Base-by-base conservation (phyloP, 176 grass and related monocot species). In the Lolium multiflorum region DNA sequence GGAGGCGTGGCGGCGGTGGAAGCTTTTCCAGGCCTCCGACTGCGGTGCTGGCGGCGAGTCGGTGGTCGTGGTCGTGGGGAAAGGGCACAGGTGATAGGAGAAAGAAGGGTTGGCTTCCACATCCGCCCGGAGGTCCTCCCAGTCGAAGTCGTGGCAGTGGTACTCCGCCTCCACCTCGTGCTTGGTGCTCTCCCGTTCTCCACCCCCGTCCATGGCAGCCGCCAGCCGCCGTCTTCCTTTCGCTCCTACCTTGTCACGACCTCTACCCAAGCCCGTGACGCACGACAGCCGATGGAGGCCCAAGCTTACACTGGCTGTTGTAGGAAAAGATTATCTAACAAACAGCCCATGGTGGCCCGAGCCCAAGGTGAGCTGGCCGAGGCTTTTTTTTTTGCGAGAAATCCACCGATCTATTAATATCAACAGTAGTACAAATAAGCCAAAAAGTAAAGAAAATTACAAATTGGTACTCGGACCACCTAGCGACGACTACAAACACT, bases 11-110 rank as follows among this genome's bases (percentile, higher is more conserved):
- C 91, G 90, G 41, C 83, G 91, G 86, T 98, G 96, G 89, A 98
- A 98, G 89, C 81, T 91, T 80, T 78, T 95, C 96, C 93, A 98
- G 16, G 91, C 90, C 26, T 95, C 96, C 6, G 88, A 79, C 44
- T 76, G 49, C 9, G 50, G 47, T 49, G 62, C 20, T 31, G 55
- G 22, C 77, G 71, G n/a, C 15, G 80, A 59, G 18, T 54, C 43
- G n/a, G 81, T 39, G 15, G 88, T 59, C 8, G 81, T 39, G 15
- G 88, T 66, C 8, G 60, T 17, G 11, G n/a, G 1, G 17, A 87
- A 90, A 22, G 87, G 89, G 48, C 82, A 48, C 78, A 98, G 84
- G 69, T 98, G 96, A 88, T 91, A 88, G 47, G 85, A 82, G 57
- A 95, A 89, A 60, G 91, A 89, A 65, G 87, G 61, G 72, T 93